Conservation (phyloP, 352 stramenopile species). For the Phytopythium helicoides region DNA sequence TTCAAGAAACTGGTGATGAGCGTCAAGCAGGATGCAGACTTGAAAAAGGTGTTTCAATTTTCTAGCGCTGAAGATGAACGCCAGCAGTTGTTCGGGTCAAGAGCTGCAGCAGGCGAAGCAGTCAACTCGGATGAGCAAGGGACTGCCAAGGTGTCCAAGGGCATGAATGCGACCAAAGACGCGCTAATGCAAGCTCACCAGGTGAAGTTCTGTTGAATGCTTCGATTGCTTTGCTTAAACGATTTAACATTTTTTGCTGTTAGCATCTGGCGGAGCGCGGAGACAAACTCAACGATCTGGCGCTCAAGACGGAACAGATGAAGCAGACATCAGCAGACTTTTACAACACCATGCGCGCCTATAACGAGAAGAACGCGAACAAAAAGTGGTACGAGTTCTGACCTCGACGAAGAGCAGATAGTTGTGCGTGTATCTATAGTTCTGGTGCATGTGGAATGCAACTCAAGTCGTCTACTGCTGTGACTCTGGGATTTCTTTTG, state of each 20-base stretch:
- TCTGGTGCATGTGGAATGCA: not conserved
- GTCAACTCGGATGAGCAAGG: constrained; percentile 3
- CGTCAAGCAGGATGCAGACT: constrained; percentile 59
- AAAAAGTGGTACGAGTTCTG: constrained; percentile 89
- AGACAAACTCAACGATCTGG: constrained; percentile 72
- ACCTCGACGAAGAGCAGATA: not conserved
- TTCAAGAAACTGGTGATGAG: constrained; percentile 77
- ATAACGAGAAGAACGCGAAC: constrained; percentile 81
- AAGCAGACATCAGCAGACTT: constrained; percentile 82
- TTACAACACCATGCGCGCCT: constrained; percentile 83
- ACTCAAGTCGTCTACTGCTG: not conserved
- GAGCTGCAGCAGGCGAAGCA: constrained; percentile 19
- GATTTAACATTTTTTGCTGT: constrained; percentile 9
- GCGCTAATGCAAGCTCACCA: constrained; percentile 64
- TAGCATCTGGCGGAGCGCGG: constrained; percentile 74
- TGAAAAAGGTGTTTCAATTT: constrained; percentile 81
- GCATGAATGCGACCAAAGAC: constrained; percentile 53
- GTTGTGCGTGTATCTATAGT: not conserved
- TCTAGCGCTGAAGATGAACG: constrained; percentile 54
- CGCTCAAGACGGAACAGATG: constrained; percentile 81
- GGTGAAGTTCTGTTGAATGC: constrained; percentile 22
- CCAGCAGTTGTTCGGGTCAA: constrained; percentile 52
- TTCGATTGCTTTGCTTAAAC: not conserved
- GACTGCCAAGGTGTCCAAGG: constrained; percentile 23
- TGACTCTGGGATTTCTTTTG: not conserved